Evolutionary conservation across 106 monocot genomes (phyloP), one percentile per base, ranked within the genome.

Genomic region (Narthecium ossifragum): DNA sequence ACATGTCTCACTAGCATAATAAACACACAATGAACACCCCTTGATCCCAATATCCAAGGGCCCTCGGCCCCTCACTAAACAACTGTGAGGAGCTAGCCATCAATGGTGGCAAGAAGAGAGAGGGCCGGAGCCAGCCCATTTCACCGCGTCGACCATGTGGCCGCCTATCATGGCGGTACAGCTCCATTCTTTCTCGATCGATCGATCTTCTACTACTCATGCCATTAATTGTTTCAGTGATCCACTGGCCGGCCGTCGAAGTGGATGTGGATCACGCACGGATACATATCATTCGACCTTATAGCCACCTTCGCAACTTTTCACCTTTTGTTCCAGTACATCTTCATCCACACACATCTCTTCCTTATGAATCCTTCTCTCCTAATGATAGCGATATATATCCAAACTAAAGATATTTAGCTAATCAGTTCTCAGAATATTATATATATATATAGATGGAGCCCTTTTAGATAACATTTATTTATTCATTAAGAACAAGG

Each of bases 261-360:
- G 2, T 37, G 23, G 7, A 31, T 47, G 65, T 54, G 65, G 53
- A 29, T 25, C 26, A 12, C 65, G 55, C 65, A 65, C 36, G 65
- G 51, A 29, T 65, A 40, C 21, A 2, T 53, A 53, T 53, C 52
- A 52, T 50, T 50, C 48, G 10, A 49, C 31, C 24, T 18, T 64
- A 32, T 50, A 9, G 23, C 29, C 54, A 15, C 15, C n/a, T 26
- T 39, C 9, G 2, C 2, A 8, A 26, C 7, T 10, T 25, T 33
- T 31, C 30, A 2, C 18, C 33, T 33, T 67, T 31, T 31, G 46
- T 20, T 3, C 33, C 7, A 17, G 17, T 13, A 17, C 34, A 48
- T 32, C 56, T 46, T 55, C 39, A 41, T 55, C 5, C 31, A 31
- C 45, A 6, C 67, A 46, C 31, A 43, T 43, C 14, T 32, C 46